These are phyloP conservation scores for Microbotryum scabiosae DNA, from an alignment of 1,284 basidiomycete species.

Conservation along the genomic window DNA sequence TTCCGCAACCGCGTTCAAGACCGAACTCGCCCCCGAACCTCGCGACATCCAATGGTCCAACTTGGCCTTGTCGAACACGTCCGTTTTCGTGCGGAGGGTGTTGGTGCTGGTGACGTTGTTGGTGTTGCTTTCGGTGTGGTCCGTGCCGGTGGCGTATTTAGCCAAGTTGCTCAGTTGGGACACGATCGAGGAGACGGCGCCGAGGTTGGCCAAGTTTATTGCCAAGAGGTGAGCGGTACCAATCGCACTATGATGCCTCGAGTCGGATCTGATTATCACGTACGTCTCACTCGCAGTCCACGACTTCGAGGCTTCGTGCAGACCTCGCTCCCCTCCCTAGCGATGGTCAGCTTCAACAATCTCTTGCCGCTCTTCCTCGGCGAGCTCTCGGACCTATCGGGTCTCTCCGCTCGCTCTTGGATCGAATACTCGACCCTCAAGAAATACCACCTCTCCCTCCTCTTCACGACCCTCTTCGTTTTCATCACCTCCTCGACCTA, in stretches of 20 bases:
- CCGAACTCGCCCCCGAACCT: conserved; percentile 74
- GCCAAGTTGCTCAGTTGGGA: conserved; percentile 79
- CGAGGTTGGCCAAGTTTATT: conserved; percentile 68
- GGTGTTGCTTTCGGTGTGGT: conserved; percentile 46
- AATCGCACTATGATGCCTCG: neutral
- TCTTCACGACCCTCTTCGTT: conserved; percentile 91
- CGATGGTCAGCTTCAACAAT: conserved; percentile 83
- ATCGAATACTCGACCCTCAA: conserved; percentile 87
- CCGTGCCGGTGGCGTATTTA: conserved; percentile 73
- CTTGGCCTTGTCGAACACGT: conserved; percentile 56
- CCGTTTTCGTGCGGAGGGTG: conserved; percentile 56
- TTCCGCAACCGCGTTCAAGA: conserved; percentile 56
- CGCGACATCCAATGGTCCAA: conserved; percentile 93
- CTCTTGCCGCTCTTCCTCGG: conserved; percentile 81
- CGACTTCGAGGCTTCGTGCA: conserved; percentile 78
- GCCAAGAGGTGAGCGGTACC: conserved; percentile 48
- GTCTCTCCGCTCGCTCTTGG: conserved; percentile 77
- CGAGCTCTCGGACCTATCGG: conserved; percentile 78
- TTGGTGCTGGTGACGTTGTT: conserved; percentile 52
- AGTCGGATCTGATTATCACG: too few relatives aligned
- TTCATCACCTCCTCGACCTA: conserved; percentile 47
- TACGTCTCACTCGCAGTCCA: conserved; percentile 42
- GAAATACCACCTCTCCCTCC: conserved; percentile 92
- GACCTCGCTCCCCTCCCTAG: conserved; percentile 83
- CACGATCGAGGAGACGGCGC: conserved; percentile 80